Conservation (phyloP, 352 stramenopile genomes). For the Pythium pyrilobum region DNA sequence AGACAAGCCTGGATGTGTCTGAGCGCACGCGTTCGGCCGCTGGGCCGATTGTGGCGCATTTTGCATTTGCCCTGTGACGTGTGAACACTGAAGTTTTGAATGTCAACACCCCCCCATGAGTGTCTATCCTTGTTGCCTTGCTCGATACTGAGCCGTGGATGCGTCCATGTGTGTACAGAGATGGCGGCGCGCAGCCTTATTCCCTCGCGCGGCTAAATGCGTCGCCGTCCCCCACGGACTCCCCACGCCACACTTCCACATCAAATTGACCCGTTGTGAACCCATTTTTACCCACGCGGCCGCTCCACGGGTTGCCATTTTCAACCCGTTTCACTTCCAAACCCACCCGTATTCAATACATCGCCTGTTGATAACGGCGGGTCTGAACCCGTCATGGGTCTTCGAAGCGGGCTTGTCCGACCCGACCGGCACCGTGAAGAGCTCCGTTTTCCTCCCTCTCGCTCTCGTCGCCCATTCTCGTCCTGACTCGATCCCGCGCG, state of each 20-base stretch:
- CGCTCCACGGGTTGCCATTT: neutral
- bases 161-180: neutral
- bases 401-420: neutral
- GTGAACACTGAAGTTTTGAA: constrained; percentile 1
- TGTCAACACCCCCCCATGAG: neutral
- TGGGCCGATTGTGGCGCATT: no score
- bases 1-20: no score
- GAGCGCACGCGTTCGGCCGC: no score
- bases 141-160: neutral
- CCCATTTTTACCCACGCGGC: constrained; percentile 1
- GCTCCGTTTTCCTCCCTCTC: neutral
- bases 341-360: neutral
- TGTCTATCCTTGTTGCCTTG: neutral
- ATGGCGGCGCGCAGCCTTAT: neutral
- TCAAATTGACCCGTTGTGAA: no score
- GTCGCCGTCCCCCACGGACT: no score
- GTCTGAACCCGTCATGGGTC: neutral
- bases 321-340: neutral
- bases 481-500: constrained; percentile 1
- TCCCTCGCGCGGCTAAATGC: no score
- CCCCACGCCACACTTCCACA: neutral
- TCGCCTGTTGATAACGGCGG: neutral
- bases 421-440: neutral
- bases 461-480: neutral
- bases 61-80: no score